Evolutionary conservation across 1,139 yeast species (phyloP), one percentile per base, ranked within the genome.

Genomic region (Protomyces gravidus): DNA sequence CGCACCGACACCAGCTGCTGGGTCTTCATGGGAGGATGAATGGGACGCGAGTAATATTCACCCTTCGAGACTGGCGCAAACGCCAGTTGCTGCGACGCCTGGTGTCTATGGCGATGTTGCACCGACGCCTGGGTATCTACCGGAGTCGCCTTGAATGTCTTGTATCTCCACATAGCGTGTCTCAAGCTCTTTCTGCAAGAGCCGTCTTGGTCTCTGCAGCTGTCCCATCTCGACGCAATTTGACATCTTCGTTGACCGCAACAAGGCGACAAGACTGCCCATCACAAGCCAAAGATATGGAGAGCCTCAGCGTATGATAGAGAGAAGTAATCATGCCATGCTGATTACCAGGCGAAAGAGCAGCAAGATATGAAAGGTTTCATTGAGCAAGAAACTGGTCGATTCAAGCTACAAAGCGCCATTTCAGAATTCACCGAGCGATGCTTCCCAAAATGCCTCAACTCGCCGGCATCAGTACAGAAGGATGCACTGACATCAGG

Each of bases 351-450:
- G 36, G 27, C 49, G 21, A 52, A 51, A 27, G 58, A 50, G 27
- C 61, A 55, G 23, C 46, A 55, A 15, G 61, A 59, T 5, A 55
- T 59, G 53, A 36, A 46, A 36, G 48, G 30, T 21, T 59, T 59
- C 30, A 47, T 59, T 46, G 61, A 59, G 21, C 33, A 48, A 13
- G 61, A 59, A 25, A 59, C 57, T 36, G 61, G 61, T 13, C 48
- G 58, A 13, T 27, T 55, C 30, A 59, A 59, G 50, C 51, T 59
- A 33, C 61, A 59, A 19, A 45, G 30, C 19, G 58, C 59, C 13
- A 59, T 59, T 32, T 30, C 51, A 9, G 61, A 59, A 33, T 59
- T 59, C 39, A 59, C 61, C 32, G 58, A 51, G 21, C 59, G 50
- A 5, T 59, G 61, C 46, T 59, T 45, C 23, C 51, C 57, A 21